Percentiles rank a stretch among this genome's conserved stretches.
phyloP scores from a whole-genome alignment of 768 basidiomycete genomes.

The Naganishia randhawae region DNA sequence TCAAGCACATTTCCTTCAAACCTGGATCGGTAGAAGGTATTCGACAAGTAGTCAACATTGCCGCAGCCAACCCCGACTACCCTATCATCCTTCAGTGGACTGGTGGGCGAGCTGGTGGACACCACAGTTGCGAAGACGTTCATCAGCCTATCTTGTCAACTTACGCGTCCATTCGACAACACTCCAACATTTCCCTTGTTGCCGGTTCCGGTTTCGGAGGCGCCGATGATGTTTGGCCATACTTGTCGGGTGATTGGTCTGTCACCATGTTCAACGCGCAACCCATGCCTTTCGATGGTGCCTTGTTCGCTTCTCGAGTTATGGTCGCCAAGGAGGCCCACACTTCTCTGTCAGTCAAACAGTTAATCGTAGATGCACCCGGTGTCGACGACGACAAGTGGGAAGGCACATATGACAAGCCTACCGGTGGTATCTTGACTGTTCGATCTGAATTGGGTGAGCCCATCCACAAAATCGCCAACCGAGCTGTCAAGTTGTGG shows the following conservation, averaged over 20 bases:
- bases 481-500: conserved; percentile 94
- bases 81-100: conserved; percentile 99
- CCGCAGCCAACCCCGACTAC: conserved; percentile 86
- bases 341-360: conserved; percentile 89
- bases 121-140: conserved; percentile 98
- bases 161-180: conserved; percentile 82
- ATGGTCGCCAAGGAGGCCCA: conserved; percentile 99
- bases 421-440: conserved; percentile 92
- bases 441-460: conserved; percentile 97
- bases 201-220: conserved; percentile 95
- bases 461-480: conserved; percentile 99
- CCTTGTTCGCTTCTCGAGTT: conserved; percentile 90
- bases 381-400: conserved; percentile 84
- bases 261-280: conserved; percentile 72
- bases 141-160: conserved; percentile 90
- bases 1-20: conserved; percentile 96
- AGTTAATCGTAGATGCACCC: conserved; percentile 88
- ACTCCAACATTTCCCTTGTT: conserved; percentile 81
- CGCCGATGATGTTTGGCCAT: conserved; percentile 87
- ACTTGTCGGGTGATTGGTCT: conserved; percentile 94
- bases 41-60: conserved; percentile 93
- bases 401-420: conserved; percentile 87
- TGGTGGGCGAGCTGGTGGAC: conserved; percentile 95
- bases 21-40: conserved; percentile 97
- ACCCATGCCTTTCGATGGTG: conserved; percentile 98